Base-by-base conservation (phyloP, 371 early-diverging fungal species). In the Mucor ambiguus region DNA sequence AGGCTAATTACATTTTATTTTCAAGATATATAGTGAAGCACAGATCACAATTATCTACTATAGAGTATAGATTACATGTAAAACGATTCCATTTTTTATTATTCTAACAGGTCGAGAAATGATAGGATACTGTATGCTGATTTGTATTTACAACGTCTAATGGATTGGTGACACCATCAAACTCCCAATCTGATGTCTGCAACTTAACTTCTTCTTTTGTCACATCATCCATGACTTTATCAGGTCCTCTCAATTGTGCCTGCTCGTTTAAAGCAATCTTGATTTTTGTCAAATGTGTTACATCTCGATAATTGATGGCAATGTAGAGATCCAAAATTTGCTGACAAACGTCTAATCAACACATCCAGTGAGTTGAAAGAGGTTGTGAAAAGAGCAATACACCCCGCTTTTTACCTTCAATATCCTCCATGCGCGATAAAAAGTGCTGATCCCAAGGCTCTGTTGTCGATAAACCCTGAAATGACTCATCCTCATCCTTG, bases 301-400 rank as follows among this genome's bases (percentile, higher is more conserved):
- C 66, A 58, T 84, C 76, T 46, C 74, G 74, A 30, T 62, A 62
- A 22, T 56, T 55, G 10, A 71, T 77, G 57, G 64, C 60, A 61
- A 86, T 86, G 43, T 84, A 80, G 18, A 84, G 65, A 59, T 87
- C 87, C 9, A 87, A 68, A 57, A 87, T 82, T 66, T 85, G 85
- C 52, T 85, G 86, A 37, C 82, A 75, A n/a, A 85, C 83, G 67
- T 87, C 87, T 87, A 55, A 8, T 5, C 14, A 9, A 58, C 11
- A 58, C 38, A 7, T n/a, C 11, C 11, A 4, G 26, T 11, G 14
- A 43, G 26, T 29, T 8, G 8, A 18, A n/a, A n/a, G n/a, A n/a
- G n/a, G n/a, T n/a, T n/a, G n/a, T n/a, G n/a, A n/a, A 20, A 46
- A 22, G 0, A 20, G 22, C 44, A 44, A 43, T 33, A 9, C 14